Evolutionary conservation across 768 basidiomycete genomes (phyloP), one percentile per base, ranked within the genome.

Genomic region (Suillus weaverae): DNA sequence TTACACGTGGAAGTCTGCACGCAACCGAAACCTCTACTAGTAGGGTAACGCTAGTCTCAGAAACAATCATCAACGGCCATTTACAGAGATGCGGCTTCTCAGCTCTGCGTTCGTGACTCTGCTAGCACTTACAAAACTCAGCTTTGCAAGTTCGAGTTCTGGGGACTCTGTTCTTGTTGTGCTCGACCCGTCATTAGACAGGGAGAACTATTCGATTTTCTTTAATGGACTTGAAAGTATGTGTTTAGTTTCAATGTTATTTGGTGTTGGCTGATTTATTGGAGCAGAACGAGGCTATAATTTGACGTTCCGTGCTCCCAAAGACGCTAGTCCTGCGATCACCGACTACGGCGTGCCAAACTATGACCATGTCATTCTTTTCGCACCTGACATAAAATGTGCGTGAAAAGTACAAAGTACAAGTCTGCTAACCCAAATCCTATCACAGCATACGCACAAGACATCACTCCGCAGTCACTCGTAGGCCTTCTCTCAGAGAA

Each of bases 361-460:
- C 55, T 97, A 94, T 77, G 85, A 89, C 55, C 95, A 98, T 73
- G 86, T 97, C 77, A 86, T 98, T 67, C 75, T 98, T 67, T 89
- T 97, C 66, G 85, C 95, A 1, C 90, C 95, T 13, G 87, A 92
- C 65, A 83, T 90, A 51, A 97, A 97, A 82, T 81, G 97, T 97
- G 72, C 57, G 22, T 33, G 2, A 5, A 22, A 11, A 16, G 5
- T 33, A 11, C 33, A 3, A 26, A 14, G 13, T 62, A 32, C 26
- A 9, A 32, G 39, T 16, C 11, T 5, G 13, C 62, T 63, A 35
- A 70, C 26, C 26, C 30, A 14, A 50, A 50, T 51, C 7, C 10
- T 59, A 50, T 20, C 41, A 8, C 68, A 95, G 92, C 81, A 36
- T 86, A 87, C 64, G 86, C 90, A 1, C 74, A 83, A 65, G 92